These are phyloP conservation scores for Hygrophorus russula DNA, from an alignment of 768 basidiomycete species.

Conservation along the genomic window DNA sequence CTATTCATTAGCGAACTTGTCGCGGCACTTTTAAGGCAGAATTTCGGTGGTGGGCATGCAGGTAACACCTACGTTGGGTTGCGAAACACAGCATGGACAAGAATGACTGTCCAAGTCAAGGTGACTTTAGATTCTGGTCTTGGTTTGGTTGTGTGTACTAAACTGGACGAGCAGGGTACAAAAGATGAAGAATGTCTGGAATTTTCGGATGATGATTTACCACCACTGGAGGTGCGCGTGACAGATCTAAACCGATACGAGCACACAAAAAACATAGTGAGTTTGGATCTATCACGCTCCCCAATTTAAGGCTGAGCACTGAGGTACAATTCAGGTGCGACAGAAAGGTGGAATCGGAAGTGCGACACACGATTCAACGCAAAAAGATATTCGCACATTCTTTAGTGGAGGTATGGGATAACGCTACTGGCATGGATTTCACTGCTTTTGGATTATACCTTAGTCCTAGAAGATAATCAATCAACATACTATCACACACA, in stretches of 20 bases:
- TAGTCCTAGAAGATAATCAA: too few species aligned
- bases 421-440: too few species aligned
- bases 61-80: slow-evolving; percentile 35
- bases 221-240: slow-evolving; percentile 29
- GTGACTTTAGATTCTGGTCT: slow-evolving; percentile 16
- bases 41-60: slow-evolving; percentile 16
- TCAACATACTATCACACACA: too few species aligned
- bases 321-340: slow-evolving; percentile 24
- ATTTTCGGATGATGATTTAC: too few species aligned
- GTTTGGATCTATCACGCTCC: slow-evolving; percentile 13
- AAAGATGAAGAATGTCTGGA: slow-evolving; percentile 2
- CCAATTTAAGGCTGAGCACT: slow-evolving; percentile 2
- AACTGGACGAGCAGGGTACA: not conserved
- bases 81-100: slow-evolving; percentile 62
- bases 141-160: not conserved
- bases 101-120: slow-evolving; percentile 35
- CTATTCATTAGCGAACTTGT: slow-evolving; percentile 55
- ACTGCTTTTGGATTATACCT: too few species aligned
- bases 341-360: slow-evolving; percentile 74
- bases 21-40: slow-evolving; percentile 33
- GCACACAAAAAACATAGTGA: slow-evolving; percentile 47
- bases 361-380: slow-evolving; percentile 58
- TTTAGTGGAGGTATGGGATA: slow-evolving; percentile 42
- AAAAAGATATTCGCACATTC: slow-evolving; percentile 66
- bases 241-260: slow-evolving; percentile 43